Conservation (phyloP, 2,329 filamentous ascomycete genomes). For the Rhynchosporium secalis region DNA sequence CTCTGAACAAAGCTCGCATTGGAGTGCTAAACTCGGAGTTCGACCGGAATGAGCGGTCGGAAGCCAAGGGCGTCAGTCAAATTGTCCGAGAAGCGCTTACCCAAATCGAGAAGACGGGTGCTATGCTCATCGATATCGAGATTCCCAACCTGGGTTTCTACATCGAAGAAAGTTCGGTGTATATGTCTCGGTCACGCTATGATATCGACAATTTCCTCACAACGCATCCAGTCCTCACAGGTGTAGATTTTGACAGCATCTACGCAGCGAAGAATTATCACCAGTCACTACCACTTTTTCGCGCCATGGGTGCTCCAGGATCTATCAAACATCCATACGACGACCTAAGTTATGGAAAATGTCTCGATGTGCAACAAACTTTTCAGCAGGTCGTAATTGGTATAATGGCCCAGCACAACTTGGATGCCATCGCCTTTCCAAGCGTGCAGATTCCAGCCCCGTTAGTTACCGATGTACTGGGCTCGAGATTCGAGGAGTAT, state of each 20-base stretch:
- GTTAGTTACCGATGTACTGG: constrained; percentile 38
- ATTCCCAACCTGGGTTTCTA: constrained; percentile 35
- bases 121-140: constrained; percentile 35
- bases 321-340: constrained; percentile 32
- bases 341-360: constrained; percentile 36
- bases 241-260: constrained; percentile 22
- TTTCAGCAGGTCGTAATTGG: constrained; percentile 39
- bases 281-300: constrained; percentile 22
- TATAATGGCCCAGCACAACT: constrained; percentile 37
- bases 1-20: constrained; percentile 31
- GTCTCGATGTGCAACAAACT: constrained; percentile 32
- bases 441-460: constrained; percentile 41
- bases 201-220: constrained; percentile 40
- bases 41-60: constrained; percentile 30
- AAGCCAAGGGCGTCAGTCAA: constrained; percentile 33
- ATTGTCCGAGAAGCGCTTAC: constrained; percentile 31
- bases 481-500: constrained; percentile 34
- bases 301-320: constrained; percentile 6
- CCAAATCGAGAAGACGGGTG: constrained; percentile 23
- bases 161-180: constrained; percentile 33
- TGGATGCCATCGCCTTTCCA: constrained; percentile 41
- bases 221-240: constrained; percentile 42
- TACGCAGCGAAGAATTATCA: constrained; percentile 17
- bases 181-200: constrained; percentile 33
- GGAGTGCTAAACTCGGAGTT: constrained; percentile 37